Conservation (phyloP, 306 rosid genomes). For the Vicia villosa region DNA sequence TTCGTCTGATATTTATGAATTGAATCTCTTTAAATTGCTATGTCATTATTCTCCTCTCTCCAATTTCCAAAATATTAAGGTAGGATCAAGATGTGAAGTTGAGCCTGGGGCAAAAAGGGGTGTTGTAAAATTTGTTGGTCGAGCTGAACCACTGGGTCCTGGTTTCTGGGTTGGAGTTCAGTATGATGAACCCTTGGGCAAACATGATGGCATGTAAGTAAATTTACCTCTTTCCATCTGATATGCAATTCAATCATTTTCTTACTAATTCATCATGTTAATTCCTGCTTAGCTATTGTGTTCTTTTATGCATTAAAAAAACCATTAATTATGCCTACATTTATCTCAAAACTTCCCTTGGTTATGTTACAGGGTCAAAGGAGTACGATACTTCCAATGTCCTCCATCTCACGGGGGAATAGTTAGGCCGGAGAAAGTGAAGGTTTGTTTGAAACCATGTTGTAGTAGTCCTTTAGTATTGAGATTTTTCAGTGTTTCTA, state of each 20-base stretch:
- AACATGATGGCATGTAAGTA: constrained; percentile 93
- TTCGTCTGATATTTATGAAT: constrained; percentile 1
- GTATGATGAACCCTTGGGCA: constrained; percentile 97
- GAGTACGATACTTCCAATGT: constrained; percentile 75
- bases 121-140: constrained; percentile 70
- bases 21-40: constrained; percentile 1
- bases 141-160: constrained; percentile 77
- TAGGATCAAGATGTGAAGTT: constrained; percentile 94
- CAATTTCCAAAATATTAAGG: constrained; percentile 48
- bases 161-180: constrained; percentile 97
- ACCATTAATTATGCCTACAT: not conserved
- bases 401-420: constrained; percentile 82
- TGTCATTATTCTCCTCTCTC: constrained; percentile 7
- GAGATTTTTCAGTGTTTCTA: not conserved
- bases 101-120: constrained; percentile 91
- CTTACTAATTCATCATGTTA: not conserved
- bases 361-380: constrained; percentile 69
- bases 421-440: constrained; percentile 92
- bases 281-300: not conserved
- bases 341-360: constrained; percentile 21
- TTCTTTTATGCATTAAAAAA: constrained; percentile 17
- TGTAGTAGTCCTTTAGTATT: constrained; percentile 4
- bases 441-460: constrained; percentile 54
- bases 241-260: not conserved
- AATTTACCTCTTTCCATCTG: constrained; percentile 6